A percentile compares a stretch with the other conserved stretches of the same genome.
phyloP scores from a whole-genome alignment of 441 rosid species.

The Adansonia gregorii region DNA sequence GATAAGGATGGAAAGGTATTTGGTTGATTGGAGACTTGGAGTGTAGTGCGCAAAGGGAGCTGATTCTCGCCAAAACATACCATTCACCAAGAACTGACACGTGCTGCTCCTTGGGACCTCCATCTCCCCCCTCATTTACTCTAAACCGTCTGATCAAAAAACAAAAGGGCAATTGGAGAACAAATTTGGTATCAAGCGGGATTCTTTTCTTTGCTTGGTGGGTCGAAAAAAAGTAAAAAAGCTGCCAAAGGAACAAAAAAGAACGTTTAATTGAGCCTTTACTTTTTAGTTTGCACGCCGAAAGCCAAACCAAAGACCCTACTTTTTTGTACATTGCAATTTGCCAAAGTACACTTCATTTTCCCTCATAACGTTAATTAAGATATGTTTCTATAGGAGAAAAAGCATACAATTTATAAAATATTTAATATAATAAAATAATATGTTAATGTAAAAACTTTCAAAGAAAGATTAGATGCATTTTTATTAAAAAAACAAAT shows the following conservation, averaged over 20 bases:
- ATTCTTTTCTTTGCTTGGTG: constrained; percentile 33
- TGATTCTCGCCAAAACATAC: background rate
- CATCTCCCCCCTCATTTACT: background rate
- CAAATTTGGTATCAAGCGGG: constrained; percentile 17
- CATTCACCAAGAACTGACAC: background rate
- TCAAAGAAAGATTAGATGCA: too few relatives aligned
- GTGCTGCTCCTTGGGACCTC: background rate
- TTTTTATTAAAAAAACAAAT: too few relatives aligned
- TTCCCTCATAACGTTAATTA: background rate
- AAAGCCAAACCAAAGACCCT: background rate
- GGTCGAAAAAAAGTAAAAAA: constrained; percentile 21
- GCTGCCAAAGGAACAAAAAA: background rate
- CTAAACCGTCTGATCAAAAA: background rate
- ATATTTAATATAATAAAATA: too few relatives aligned
- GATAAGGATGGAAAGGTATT: background rate
- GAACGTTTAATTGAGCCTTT: background rate
- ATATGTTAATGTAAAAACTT: too few relatives aligned
- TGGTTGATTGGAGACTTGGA: background rate
- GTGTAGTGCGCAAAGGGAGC: background rate
- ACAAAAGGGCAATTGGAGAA: background rate
- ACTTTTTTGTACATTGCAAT: too few relatives aligned
- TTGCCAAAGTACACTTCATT: background rate
- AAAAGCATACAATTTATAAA: too few relatives aligned
- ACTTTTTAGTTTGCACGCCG: constrained; percentile 26
- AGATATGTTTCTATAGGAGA: too few relatives aligned